Percentiles rank a stretch among this genome's conserved stretches.
Conservation (phyloP, 140 eudicot genomes). For the Oenanthe javanica region DNA sequence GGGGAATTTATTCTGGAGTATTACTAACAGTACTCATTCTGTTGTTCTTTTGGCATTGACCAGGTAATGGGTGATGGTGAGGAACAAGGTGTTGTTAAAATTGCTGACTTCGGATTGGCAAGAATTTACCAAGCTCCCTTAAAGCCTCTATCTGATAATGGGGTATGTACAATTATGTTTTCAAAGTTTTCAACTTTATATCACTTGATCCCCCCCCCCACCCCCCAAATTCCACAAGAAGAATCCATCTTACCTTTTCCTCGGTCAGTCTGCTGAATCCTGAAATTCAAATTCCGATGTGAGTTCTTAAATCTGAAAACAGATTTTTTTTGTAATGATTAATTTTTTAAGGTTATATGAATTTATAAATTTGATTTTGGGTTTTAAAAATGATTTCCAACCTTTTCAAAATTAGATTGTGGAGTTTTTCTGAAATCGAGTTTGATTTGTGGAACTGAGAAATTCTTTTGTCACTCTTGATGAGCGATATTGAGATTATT, state of each 20-base stretch:
- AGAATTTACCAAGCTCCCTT: constrained; percentile 94
- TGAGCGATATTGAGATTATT: background rate
- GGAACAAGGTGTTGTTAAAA: constrained; percentile 94
- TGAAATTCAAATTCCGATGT: background rate
- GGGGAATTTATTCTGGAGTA: background rate
- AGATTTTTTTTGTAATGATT: background rate
- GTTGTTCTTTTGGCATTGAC: constrained; percentile 4
- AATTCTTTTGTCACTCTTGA: background rate
- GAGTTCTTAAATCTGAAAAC: background rate
- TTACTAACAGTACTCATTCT: background rate
- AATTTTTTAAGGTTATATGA: background rate
- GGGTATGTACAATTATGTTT: constrained; percentile 38
- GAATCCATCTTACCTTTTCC: background rate
- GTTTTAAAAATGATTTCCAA: background rate
- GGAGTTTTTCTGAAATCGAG: background rate
- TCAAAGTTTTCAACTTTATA: background rate
- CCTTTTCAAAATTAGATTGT: background rate
- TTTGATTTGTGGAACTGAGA: background rate
- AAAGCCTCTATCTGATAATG: constrained; percentile 85
- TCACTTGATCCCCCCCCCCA: background rate
- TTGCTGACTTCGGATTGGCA: constrained; percentile 98
- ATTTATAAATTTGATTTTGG: background rate
- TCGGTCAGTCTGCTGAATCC: background rate
- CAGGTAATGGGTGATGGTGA: constrained; percentile 99
- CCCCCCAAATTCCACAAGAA: background rate